Base-by-base conservation (phyloP, 345 rosid species). In the Cochlearia excelsa region DNA sequence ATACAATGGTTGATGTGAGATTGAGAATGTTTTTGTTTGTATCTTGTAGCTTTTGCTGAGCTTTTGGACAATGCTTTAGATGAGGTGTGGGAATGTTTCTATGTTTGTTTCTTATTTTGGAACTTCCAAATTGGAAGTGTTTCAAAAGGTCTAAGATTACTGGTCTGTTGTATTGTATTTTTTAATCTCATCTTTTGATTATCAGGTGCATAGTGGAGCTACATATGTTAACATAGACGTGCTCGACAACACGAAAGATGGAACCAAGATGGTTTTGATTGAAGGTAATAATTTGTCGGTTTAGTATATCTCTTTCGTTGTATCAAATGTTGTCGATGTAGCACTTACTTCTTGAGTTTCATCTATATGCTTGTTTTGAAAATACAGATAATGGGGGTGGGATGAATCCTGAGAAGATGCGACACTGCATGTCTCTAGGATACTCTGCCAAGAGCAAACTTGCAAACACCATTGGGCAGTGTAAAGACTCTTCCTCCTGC, bases 301-400 rank as follows among this genome's bases (percentile, higher is more conserved):
- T 2, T 8, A 16, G 30, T 39, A 28, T 35, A 28, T 8, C 41
- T 6, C 2, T 46, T 50, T 11, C 11, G 31, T 39, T 39, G 44
- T 54, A 4, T 47, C 16, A 8, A 39, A n/a, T 34, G 4, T 28
- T 57, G 44, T 53, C 2, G 40, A 49, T 64, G 40, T 57, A 7
- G 1, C 9, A 30, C 31, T 53, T 61, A 53, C 8, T 16, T 55
- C 28, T 27, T 57, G 54, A 6, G 23, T 16, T 16, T 0, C 23
- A 16, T 16, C 23, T 16, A 16, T 16, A 16, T 16, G 23, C 23
- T 16, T 26, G 28, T 42, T 46, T 46, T 51, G 51, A 8, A 48
- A 67, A 86, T 86, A 73, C 65, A 92, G 98, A 92, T 54, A 70
- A 88, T 61, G 99, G 97, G 30, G 95, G 99, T 26, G 99, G 99